A percentile compares a stretch with the other conserved stretches of the same genome.
phyloP scores from a whole-genome alignment of 2,329 filamentous ascomycete species.

The Ophiostoma australiae region DNA sequence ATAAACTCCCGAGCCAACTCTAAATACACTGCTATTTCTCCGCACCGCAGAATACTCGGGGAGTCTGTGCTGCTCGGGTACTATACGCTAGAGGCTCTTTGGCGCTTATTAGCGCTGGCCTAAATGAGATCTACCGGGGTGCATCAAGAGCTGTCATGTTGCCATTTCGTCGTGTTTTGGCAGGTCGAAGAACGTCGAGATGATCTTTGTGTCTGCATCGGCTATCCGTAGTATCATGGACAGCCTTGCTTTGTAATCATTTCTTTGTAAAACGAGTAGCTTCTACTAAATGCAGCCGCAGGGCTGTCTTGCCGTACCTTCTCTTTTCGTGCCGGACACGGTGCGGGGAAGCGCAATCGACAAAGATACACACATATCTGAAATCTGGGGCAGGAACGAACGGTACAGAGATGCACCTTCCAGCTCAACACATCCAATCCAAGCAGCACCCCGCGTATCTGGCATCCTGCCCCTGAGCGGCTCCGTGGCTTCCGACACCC shows the following conservation, averaged over 20 bases:
- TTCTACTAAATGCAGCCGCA: not conserved
- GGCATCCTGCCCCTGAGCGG: not conserved
- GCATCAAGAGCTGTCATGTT: not conserved
- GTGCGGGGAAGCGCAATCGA: not conserved
- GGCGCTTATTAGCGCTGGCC: not conserved
- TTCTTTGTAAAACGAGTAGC: not conserved
- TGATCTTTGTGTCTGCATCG: no score
- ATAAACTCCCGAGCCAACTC: no score
- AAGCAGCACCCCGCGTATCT: not conserved
- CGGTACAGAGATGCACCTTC: not conserved
- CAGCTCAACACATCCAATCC: not conserved
- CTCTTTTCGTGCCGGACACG: not conserved
- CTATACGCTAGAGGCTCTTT: not conserved
- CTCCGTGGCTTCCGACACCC: not conserved
- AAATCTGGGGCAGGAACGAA: not conserved
- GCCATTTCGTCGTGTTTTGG: not conserved
- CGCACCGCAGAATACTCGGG: not conserved
- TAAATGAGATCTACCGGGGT: not conserved
- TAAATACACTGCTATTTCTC: not conserved
- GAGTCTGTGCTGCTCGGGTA: not conserved
- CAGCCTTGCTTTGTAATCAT: not conserved
- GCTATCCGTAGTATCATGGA: not conserved
- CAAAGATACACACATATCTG: not conserved
- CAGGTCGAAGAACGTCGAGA: not conserved
- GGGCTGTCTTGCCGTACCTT: not conserved